phyloP scores from a whole-genome alignment of 2,329 filamentous ascomycete species.

The Fusarium penzigii region DNA sequence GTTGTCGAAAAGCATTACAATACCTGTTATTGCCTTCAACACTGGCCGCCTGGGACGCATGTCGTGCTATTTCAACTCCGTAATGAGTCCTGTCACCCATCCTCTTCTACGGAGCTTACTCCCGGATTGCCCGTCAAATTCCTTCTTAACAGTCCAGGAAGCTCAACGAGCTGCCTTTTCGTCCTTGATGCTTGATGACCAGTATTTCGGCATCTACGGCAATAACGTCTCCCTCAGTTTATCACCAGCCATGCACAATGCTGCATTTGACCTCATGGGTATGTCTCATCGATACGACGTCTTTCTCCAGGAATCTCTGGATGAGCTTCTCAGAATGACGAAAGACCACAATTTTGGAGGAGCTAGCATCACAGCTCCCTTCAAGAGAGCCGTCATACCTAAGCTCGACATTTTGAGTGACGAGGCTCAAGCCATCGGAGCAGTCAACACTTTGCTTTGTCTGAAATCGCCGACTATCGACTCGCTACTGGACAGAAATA shows the following conservation, averaged over 20 bases:
- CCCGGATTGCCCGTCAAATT: background rate
- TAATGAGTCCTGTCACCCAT: constrained; percentile 11
- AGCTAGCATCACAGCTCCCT: constrained; percentile 60
- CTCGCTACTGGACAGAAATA: constrained; percentile 45
- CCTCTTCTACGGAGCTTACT: background rate
- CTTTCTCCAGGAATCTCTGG: constrained; percentile 1
- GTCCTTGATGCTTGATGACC: constrained; percentile 6
- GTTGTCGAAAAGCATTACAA: background rate
- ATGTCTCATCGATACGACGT: constrained; percentile 10
- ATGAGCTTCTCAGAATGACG: background rate
- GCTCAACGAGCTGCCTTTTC: constrained; percentile 11
- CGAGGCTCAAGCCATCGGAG: constrained; percentile 63
- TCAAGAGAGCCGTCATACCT: constrained; percentile 61
- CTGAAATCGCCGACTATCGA: constrained; percentile 44
- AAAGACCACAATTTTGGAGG: constrained; percentile 57
- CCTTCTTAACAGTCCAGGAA: constrained; percentile 10
- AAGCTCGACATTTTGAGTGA: constrained; percentile 59
- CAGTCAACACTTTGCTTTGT: constrained; percentile 65
- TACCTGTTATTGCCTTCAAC: constrained; percentile 13
- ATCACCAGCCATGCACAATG: constrained; percentile 13
- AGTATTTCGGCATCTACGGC: constrained; percentile 13
- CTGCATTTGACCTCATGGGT: constrained; percentile 7
- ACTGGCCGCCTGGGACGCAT: constrained; percentile 4
- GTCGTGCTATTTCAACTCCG: constrained; percentile 6
- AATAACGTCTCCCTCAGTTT: constrained; percentile 11